A percentile compares a stretch with the other conserved stretches of the same genome.
These are phyloP conservation scores for Phytophthora citricola DNA, from an alignment of 352 stramenopile species.

Conservation along the genomic window DNA sequence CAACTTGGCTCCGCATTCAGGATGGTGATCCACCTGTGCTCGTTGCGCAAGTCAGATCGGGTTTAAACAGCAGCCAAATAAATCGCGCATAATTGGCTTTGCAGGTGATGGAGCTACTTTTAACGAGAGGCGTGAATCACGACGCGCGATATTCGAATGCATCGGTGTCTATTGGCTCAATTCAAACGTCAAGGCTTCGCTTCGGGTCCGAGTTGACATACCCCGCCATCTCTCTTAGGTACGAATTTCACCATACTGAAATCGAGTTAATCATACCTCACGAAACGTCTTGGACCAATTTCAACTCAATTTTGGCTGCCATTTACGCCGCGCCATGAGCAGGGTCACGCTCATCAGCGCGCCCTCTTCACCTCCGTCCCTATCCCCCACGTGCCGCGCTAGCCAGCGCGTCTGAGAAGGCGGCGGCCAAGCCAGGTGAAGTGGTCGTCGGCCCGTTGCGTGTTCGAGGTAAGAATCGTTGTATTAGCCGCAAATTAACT, in stretches of 20 bases:
- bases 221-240: conserved; percentile 7
- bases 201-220: neutral
- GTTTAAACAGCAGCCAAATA: too few relatives aligned
- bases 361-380: conserved; percentile 17
- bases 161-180: too few relatives aligned
- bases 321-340: conserved; percentile 24
- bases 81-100: too few relatives aligned
- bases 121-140: too few relatives aligned
- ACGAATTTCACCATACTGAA: conserved; percentile 11
- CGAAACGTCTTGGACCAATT: neutral
- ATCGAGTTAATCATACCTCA: conserved; percentile 9
- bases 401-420: conserved; percentile 57
- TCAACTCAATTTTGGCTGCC: neutral
- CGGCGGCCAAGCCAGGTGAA: conserved; percentile 51
- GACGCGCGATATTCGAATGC: too few relatives aligned
- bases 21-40: too few relatives aligned
- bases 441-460: conserved; percentile 56
- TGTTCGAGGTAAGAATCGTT: conserved; percentile 51
- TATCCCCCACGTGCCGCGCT: conserved; percentile 63
- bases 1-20: too few relatives aligned
- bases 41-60: too few relatives aligned
- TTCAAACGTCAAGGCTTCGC: too few relatives aligned
- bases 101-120: too few relatives aligned
- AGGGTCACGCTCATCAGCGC: conserved; percentile 21
- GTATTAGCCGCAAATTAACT: neutral